These are phyloP conservation scores for Beauveria pseudobassiana DNA, from an alignment of 2,329 filamentous ascomycete species.

Conservation along the genomic window DNA sequence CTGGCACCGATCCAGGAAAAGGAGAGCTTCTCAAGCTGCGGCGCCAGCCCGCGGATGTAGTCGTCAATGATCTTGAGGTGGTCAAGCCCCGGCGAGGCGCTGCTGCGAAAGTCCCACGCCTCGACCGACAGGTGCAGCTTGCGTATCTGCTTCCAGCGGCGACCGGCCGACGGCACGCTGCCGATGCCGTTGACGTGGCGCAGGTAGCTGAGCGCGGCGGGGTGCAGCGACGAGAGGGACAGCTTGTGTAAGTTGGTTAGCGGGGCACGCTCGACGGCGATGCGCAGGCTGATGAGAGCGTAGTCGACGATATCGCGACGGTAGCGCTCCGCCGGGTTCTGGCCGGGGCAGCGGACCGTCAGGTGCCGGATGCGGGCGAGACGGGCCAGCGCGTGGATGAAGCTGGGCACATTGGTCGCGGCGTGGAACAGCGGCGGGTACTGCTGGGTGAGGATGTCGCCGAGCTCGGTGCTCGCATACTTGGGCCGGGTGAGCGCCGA, in stretches of 20 bases:
- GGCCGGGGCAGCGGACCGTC: slow-evolving; percentile 67
- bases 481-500: slow-evolving; percentile 59
- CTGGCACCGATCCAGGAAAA: slow-evolving; percentile 72
- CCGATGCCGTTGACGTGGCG: slow-evolving; percentile 69
- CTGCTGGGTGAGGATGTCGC: slow-evolving; percentile 74
- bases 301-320: slow-evolving; percentile 78
- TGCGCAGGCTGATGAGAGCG: slow-evolving; percentile 77
- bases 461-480: slow-evolving; percentile 73
- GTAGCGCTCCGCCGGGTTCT: slow-evolving; percentile 61
- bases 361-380: slow-evolving; percentile 66
- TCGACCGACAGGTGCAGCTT: slow-evolving; percentile 68
- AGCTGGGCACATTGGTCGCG: slow-evolving; percentile 78
- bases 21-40: slow-evolving; percentile 58
- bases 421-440: slow-evolving; percentile 87
- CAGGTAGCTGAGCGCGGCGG: slow-evolving; percentile 68
- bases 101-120: slow-evolving; percentile 55
- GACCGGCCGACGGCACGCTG: slow-evolving; percentile 61
- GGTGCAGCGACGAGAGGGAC: slow-evolving; percentile 66
- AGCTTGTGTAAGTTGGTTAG: slow-evolving; percentile 60
- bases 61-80: slow-evolving; percentile 75
- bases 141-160: slow-evolving; percentile 70
- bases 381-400: slow-evolving; percentile 65
- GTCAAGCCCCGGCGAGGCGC: slow-evolving; percentile 55
- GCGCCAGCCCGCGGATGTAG: slow-evolving; percentile 65
- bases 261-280: slow-evolving; percentile 69